A percentile compares a stretch with the other conserved stretches of the same genome.
These are phyloP conservation scores for Coemansia guatemalensis DNA, from an alignment of 192 early-diverging fungal species.

Conservation along the genomic window DNA sequence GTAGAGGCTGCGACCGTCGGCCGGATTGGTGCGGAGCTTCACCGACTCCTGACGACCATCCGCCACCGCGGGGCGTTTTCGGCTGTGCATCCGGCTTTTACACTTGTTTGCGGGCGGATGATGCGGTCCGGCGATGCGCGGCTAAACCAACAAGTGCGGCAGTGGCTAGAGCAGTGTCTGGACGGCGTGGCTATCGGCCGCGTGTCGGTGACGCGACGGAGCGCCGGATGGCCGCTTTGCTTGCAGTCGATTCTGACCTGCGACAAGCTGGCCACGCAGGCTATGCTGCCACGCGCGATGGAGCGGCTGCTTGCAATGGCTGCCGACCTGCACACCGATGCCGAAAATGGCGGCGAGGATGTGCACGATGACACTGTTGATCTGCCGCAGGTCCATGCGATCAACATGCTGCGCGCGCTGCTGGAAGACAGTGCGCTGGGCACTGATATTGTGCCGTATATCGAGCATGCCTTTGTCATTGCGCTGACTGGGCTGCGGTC, in stretches of 20 bases:
- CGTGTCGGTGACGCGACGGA: conserved; percentile 91
- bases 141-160: conserved; percentile 58
- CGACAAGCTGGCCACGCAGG: conserved; percentile 59
- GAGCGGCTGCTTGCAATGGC: conserved; percentile 65
- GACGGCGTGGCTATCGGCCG: conserved; percentile 64
- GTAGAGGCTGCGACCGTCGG: conserved; percentile 19
- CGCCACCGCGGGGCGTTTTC: conserved; percentile 93
- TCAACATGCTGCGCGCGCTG: conserved; percentile 82
- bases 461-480: conserved; percentile 74
- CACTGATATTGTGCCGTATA: conserved; percentile 69
- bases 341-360: background rate
- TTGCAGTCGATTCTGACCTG: conserved; percentile 80
- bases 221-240: conserved; percentile 84
- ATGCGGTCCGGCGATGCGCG: conserved; percentile 56
- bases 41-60: conserved; percentile 65
- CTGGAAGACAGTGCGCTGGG: conserved; percentile 82
- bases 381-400: conserved; percentile 90
- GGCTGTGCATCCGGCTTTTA: conserved; percentile 79
- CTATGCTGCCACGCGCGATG: conserved; percentile 67
- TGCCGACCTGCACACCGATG: conserved; percentile 20
- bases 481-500: conserved; percentile 83
- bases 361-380: conserved; percentile 65
- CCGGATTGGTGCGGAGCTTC: conserved; percentile 50
- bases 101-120: conserved; percentile 67
- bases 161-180: conserved; percentile 83